Evolutionary conservation across 768 basidiomycete species (phyloP).

Genomic region (Sarcomyxa edulis): DNA sequence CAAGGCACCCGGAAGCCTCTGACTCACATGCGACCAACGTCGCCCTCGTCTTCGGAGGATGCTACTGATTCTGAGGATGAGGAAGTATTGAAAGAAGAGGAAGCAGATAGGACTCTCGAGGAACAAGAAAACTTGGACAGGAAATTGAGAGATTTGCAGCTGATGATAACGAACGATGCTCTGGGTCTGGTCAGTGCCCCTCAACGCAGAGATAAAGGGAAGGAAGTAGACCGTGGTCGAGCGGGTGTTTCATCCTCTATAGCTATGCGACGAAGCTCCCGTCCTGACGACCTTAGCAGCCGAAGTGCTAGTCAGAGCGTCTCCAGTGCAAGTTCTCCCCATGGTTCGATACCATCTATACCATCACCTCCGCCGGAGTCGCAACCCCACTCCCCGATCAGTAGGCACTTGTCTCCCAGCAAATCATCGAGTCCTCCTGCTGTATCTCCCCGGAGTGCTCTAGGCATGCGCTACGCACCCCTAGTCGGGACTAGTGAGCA

Average conservation of each 20-base stretch:
- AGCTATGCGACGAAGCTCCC: slow-evolving; percentile 29
- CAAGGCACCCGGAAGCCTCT: slow-evolving; percentile 42
- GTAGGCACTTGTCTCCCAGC: slow-evolving; percentile 43
- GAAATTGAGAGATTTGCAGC: slow-evolving; percentile 65
- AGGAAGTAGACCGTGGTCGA: slow-evolving; percentile 42
- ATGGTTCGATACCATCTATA: slow-evolving; percentile 77
- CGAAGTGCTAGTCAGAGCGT: slow-evolving; percentile 64
- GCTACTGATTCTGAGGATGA: slow-evolving; percentile 57
- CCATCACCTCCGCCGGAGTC: slow-evolving; percentile 65
- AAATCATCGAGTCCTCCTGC: slow-evolving; percentile 63
- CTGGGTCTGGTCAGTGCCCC: slow-evolving; percentile 59
- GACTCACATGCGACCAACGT: slow-evolving; percentile 30
- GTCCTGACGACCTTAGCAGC: slow-evolving; percentile 38
- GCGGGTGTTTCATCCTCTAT: slow-evolving; percentile 25
- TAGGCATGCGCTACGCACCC: slow-evolving; percentile 43
- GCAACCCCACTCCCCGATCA: slow-evolving; percentile 45
- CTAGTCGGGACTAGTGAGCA: slow-evolving; percentile 44
- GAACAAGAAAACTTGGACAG: slow-evolving; percentile 62
- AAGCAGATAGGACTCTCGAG: slow-evolving; percentile 60
- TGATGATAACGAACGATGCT: slow-evolving; percentile 68
- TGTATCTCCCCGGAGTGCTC: slow-evolving; percentile 47
- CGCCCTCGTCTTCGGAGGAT: slow-evolving; percentile 48
- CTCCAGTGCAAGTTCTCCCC: slow-evolving; percentile 69
- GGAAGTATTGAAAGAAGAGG: slow-evolving; percentile 60
- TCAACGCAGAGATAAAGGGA: slow-evolving; percentile 31